Conservation (phyloP, 1,284 basidiomycete genomes). For the Ganoderma multipileum region DNA sequence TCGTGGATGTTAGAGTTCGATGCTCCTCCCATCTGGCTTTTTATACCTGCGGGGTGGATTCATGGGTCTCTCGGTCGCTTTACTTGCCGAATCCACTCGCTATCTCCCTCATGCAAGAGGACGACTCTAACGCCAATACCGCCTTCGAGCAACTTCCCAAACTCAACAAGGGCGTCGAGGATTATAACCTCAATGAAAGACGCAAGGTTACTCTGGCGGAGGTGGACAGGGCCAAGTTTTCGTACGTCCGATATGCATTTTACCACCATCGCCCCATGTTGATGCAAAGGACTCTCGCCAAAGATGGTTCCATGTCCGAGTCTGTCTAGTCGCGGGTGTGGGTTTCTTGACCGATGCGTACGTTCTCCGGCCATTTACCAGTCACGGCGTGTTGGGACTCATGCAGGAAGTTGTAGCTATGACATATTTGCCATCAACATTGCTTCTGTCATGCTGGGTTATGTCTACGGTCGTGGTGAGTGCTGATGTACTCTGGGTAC, state of each 20-base stretch:
- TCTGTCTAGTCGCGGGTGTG: conserved; percentile 77
- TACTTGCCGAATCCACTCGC: conserved; percentile 16
- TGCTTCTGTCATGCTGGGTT: conserved; percentile 61
- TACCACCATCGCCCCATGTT: conserved; percentile 15
- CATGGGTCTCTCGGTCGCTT: not conserved
- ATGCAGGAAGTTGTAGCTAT: conserved; percentile 40
- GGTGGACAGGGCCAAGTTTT: conserved; percentile 62
- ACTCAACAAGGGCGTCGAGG: conserved; percentile 13
- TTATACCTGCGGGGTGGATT: conserved; percentile 9
- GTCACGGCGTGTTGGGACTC: not conserved
- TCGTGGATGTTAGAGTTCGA: conserved; percentile 21
- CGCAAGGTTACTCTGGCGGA: conserved; percentile 57
- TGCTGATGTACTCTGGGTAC: not conserved
- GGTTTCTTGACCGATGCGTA: conserved; percentile 88
- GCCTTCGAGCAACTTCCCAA: conserved; percentile 22
- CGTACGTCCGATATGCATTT: conserved; percentile 39
- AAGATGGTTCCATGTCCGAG: conserved; percentile 68
- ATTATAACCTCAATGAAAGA: conserved; percentile 43
- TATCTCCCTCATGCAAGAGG: conserved; percentile 21
- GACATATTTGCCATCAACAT: conserved; percentile 63
- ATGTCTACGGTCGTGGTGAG: conserved; percentile 52
- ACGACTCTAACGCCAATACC: conserved; percentile 27
- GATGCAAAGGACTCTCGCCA: conserved; percentile 5
- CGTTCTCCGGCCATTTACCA: conserved; percentile 34
- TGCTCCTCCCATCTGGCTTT: conserved; percentile 11